Percentiles rank a stretch among this genome's conserved stretches.
Conservation (phyloP, 2,329 filamentous ascomycete species). For the Ophiostoma novo-ulmi region DNA sequence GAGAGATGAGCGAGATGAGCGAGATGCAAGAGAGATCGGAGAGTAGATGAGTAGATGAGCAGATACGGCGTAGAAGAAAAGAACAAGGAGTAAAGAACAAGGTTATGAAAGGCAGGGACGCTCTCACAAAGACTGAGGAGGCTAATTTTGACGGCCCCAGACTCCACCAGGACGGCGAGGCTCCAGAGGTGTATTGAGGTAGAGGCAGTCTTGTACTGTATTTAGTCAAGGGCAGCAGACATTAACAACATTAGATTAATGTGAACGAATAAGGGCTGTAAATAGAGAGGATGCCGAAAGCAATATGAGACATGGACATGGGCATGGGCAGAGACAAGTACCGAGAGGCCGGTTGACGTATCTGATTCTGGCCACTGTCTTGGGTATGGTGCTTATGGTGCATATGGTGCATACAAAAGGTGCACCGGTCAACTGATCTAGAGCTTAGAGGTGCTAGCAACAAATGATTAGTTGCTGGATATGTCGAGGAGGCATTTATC, state of each 20-base stretch:
- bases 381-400: not conserved
- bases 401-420: no score
- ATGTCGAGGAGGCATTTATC: conserved; percentile 1
- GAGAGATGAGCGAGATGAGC: not conserved
- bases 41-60: not conserved
- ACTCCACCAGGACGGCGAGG: conserved; percentile 24
- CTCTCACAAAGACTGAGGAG: not conserved
- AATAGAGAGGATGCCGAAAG: not conserved
- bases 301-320: not conserved
- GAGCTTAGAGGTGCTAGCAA: no score
- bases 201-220: no score
- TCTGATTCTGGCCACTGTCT: not conserved
- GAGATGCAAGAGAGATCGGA: not conserved
- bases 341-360: conserved; percentile 6
- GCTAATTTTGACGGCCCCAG: not conserved
- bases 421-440: not conserved
- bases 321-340: not conserved
- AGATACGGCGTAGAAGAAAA: not conserved
- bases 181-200: not conserved
- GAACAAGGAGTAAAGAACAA: not conserved
- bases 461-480: no score
- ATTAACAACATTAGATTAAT: not conserved
- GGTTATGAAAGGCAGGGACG: not conserved
- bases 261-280: no score
- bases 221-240: not conserved